phyloP scores from a whole-genome alignment of 352 stramenopile species.

The Globisporangium barbulae region DNA sequence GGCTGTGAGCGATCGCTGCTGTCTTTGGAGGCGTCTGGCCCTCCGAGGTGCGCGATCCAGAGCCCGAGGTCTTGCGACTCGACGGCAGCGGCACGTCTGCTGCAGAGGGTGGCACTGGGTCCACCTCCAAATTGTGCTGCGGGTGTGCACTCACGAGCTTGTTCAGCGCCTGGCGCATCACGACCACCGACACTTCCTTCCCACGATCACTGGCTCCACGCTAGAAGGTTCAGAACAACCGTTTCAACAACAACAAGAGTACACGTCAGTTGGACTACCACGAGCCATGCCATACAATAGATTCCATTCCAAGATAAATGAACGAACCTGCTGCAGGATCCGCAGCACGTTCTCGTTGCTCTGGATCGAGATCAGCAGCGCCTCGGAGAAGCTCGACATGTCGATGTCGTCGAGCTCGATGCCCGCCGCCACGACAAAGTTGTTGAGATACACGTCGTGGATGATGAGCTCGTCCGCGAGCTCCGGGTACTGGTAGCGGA shows the following conservation, averaged over 20 bases:
- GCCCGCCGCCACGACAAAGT: constrained; percentile 58
- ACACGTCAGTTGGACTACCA: not conserved
- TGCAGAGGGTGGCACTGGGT: constrained; percentile 16
- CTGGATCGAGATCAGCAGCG: constrained; percentile 78
- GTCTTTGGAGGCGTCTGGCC: constrained; percentile 10
- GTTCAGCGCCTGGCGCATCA: constrained; percentile 74
- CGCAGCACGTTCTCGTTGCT: constrained; percentile 79
- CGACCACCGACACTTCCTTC: constrained; percentile 52
- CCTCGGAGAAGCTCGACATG: constrained; percentile 74
- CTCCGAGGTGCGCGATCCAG: constrained; percentile 15
- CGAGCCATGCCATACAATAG: not conserved
- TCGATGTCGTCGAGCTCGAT: constrained; percentile 68
- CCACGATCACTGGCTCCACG: constrained; percentile 50
- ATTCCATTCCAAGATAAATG: not conserved
- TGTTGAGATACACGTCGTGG: constrained; percentile 80
- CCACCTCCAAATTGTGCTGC: constrained; percentile 76
- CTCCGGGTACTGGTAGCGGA: constrained; percentile 81
- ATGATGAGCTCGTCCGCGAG: constrained; percentile 72
- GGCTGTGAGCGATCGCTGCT: constrained; percentile 3
- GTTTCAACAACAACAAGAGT: not conserved
- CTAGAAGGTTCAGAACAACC: constrained; percentile 15
- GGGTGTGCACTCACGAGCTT: constrained; percentile 74
- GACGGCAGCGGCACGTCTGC: constrained; percentile 16
- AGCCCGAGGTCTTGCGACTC: constrained; percentile 21
- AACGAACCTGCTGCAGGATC: constrained; percentile 58